These are phyloP conservation scores for Viridothelium virens DNA, from an alignment of 495 filamentous ascomycete genomes.

Conservation along the genomic window DNA sequence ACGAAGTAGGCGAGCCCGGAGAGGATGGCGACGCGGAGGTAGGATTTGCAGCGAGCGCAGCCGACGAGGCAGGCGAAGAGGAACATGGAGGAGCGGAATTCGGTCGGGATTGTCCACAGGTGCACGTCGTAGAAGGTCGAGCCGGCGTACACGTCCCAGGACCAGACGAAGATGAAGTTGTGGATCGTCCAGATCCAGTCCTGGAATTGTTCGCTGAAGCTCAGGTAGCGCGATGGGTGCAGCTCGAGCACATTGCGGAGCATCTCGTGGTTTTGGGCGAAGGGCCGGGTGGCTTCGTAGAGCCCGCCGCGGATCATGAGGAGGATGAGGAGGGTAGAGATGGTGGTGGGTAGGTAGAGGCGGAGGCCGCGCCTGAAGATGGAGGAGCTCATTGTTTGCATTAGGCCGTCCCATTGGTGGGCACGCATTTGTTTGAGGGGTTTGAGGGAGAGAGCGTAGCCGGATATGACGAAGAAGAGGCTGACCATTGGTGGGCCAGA, in stretches of 20 bases:
- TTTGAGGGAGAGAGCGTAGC: slow-evolving; percentile 42
- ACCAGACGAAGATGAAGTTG: slow-evolving; percentile 4
- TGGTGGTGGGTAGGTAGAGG: slow-evolving; percentile 41
- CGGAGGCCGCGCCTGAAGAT: slow-evolving; percentile 42
- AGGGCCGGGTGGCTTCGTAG: background rate
- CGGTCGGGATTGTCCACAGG: slow-evolving; percentile 22
- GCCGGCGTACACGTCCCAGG: slow-evolving; percentile 6
- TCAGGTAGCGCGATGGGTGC: background rate
- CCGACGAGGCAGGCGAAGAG: slow-evolving; percentile 18
- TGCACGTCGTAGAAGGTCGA: slow-evolving; percentile 28
- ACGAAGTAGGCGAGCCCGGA: slow-evolving; percentile 36
- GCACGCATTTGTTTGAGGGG: slow-evolving; percentile 45
- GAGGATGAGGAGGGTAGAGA: slow-evolving; percentile 38
- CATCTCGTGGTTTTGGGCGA: background rate
- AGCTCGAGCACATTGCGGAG: background rate
- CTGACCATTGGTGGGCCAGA: slow-evolving; percentile 46
- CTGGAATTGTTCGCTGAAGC: background rate
- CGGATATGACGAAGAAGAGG: slow-evolving; percentile 28
- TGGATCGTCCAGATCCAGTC: slow-evolving; percentile 2
- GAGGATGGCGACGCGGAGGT: slow-evolving; percentile 14
- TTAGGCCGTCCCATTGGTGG: slow-evolving; percentile 34
- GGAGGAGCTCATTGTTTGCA: slow-evolving; percentile 37
- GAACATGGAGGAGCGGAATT: slow-evolving; percentile 22
- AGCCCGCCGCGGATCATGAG: background rate
- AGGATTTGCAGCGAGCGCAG: slow-evolving; percentile 12